A percentile compares a stretch with the other conserved stretches of the same genome.
phyloP scores from a whole-genome alignment of 148 eudicot genomes.

The Cornus suecica region DNA sequence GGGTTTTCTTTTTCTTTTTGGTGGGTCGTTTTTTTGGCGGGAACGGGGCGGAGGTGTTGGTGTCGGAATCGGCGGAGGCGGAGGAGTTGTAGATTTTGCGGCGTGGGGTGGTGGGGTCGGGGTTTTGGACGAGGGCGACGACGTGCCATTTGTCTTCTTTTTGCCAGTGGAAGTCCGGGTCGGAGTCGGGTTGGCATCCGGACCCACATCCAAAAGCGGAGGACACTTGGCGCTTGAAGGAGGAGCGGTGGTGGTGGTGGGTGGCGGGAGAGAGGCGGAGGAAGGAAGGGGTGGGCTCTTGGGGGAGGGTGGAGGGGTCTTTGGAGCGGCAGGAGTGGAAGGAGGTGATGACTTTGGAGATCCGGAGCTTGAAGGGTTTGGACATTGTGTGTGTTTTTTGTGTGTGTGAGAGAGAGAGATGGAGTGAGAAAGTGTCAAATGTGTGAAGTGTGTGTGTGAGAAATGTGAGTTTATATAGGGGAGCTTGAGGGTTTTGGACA shows the following conservation, averaged over 20 bases:
- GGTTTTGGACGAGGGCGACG: slow-evolving; percentile 32
- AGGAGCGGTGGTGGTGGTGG: slow-evolving; percentile 25
- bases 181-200: slow-evolving; percentile 12
- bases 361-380: slow-evolving; percentile 48
- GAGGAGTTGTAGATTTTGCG: slow-evolving; percentile 62
- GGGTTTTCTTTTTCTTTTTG: slow-evolving; percentile 22
- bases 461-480: slow-evolving; percentile 9
- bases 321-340: slow-evolving; percentile 77
- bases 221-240: slow-evolving; percentile 47
- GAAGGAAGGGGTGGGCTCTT: slow-evolving; percentile 57
- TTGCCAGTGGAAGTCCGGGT: slow-evolving; percentile 33
- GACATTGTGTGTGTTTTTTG: slow-evolving; percentile 35
- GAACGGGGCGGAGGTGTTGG: slow-evolving; percentile 23
- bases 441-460: not conserved
- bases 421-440: not conserved
- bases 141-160: slow-evolving; percentile 64
- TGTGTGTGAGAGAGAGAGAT: not conserved
- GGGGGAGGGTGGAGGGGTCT: slow-evolving; percentile 54
- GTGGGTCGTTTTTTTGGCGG: slow-evolving; percentile 12
- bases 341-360: slow-evolving; percentile 44
- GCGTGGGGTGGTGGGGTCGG: slow-evolving; percentile 54
- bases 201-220: slow-evolving; percentile 39
- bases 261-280: slow-evolving; percentile 16
- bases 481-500: not conserved
- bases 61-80: slow-evolving; percentile 30